Base-by-base conservation (phyloP, 2,329 filamentous ascomycete species). In the Fusarium mundagurra region DNA sequence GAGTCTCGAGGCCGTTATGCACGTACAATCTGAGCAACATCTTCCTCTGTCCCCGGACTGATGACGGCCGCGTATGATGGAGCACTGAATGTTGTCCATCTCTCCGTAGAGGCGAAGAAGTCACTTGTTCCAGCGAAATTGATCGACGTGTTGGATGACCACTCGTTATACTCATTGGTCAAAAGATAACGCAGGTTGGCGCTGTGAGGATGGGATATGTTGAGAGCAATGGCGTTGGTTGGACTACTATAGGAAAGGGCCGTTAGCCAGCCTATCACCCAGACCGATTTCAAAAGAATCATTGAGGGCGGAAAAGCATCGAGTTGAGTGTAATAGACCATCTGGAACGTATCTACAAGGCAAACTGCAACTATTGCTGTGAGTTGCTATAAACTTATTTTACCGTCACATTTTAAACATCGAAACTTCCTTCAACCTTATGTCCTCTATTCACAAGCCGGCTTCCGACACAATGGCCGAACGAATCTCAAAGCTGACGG, bases 361-460 rank as follows among this genome's bases (percentile, higher is more conserved):
- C 3, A n/a, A 9, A 12, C 3, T 4, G 7, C 10, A 13, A n/a
- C 29, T 31, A 18, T 7, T 31, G 22, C 29, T n/a, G 5, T 5
- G 14, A 31, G 14, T n/a, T 0, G 0, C 47, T n/a, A 17, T 50
- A 13, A n/a, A 17, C 11, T 8, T 17, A 6, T 31, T 17, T 48
- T 48, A 1, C 10, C 2, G 12, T 50, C 14, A 6, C 10, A 9
- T 17, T 13, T 6, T 3, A 31, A 31, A 3, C 3, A 0, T 18
- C 4, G 7, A 31, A 6, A n/a, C 3, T 7, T 6, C 0, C 20
- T 48, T 5, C 6, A 3, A 12, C 4, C 2, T 8, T 4, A 8
- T 22, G 7, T 17, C 14, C 27, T 9, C 47, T n/a, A 3, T 31
- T 13, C 7, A 31, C 20, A 3, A 3, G 0, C 47, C 47, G 47